Percentiles rank a stretch among this genome's conserved stretches.
Evolutionary conservation across 495 filamentous ascomycete genomes (phyloP).

Genomic region (Hyphodiscus hymeniophilus): DNA sequence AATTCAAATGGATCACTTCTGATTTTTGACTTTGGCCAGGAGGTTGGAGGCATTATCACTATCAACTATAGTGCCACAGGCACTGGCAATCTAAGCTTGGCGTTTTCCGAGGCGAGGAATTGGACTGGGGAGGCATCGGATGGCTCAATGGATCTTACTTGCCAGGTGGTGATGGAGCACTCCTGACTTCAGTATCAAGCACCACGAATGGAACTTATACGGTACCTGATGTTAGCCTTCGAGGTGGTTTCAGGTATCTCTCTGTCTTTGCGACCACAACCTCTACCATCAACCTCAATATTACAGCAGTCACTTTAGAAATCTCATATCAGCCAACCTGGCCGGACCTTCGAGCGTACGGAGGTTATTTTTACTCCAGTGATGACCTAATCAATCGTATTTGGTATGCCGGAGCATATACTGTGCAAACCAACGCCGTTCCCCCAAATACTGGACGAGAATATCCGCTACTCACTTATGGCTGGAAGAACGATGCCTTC

Average conservation of each 20-base stretch:
- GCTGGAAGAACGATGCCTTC: constrained; percentile 28
- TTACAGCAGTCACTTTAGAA: constrained; percentile 39
- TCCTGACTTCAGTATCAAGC: constrained; percentile 42
- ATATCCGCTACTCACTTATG: constrained; percentile 36
- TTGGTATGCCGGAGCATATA: constrained; percentile 59
- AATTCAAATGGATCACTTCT: constrained; percentile 38
- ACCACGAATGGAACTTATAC: constrained; percentile 26
- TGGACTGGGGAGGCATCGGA: constrained; percentile 54
- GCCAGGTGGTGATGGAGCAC: constrained; percentile 35
- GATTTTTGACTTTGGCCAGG: constrained; percentile 49
- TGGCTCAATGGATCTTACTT: constrained; percentile 41
- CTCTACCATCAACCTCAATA: constrained; percentile 20
- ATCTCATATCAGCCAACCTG: constrained; percentile 51
- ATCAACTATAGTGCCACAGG: constrained; percentile 38
- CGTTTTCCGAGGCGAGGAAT: constrained; percentile 54
- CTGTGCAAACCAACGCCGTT: constrained; percentile 50
- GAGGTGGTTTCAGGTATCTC: constrained; percentile 53
- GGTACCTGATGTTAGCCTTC: constrained; percentile 46
- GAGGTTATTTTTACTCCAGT: constrained; percentile 53
- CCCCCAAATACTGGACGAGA: constrained; percentile 44
- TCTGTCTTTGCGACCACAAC: constrained; percentile 39
- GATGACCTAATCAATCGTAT: constrained; percentile 52
- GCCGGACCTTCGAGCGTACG: constrained; percentile 33
- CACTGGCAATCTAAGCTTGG: constrained; percentile 43
- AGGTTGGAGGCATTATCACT: constrained; percentile 49